A percentile compares a stretch with the other conserved stretches of the same genome.
Conservation (phyloP, 2,329 filamentous ascomycete genomes). For the Stromatinia cepivora region DNA sequence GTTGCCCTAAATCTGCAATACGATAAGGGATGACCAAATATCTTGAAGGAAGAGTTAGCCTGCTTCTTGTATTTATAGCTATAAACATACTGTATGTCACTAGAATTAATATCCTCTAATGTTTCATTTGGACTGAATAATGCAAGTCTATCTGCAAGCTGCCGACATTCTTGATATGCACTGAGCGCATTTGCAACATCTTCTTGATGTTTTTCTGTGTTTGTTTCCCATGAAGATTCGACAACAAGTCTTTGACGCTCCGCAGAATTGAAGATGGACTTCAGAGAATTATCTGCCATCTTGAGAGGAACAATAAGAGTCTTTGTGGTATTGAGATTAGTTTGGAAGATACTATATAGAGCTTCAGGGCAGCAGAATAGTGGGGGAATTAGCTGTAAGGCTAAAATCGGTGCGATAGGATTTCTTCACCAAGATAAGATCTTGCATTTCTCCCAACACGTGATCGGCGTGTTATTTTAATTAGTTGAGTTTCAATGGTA, state of each 20-base stretch:
- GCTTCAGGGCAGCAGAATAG: not conserved
- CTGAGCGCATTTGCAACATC: conserved; percentile 66
- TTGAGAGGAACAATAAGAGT: conserved; percentile 28
- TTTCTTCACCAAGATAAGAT: no score
- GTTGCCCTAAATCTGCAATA: conserved; percentile 76
- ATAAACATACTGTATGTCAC: conserved; percentile 68
- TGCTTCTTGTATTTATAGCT: not conserved
- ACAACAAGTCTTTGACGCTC: conserved; percentile 57
- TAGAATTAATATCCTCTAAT: conserved; percentile 80
- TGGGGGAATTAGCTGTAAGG: not conserved
- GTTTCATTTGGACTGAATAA: conserved; percentile 91
- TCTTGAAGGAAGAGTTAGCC: conserved; percentile 43
- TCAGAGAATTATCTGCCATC: conserved; percentile 50
- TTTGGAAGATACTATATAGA: not conserved
- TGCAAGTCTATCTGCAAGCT: conserved; percentile 67
- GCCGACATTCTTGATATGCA: conserved; percentile 71
- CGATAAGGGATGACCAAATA: conserved; percentile 77
- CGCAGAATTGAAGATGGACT: conserved; percentile 54
- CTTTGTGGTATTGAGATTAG: not conserved
- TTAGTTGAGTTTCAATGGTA: no score
- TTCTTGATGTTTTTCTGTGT: conserved; percentile 64
- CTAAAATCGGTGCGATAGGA: not conserved
- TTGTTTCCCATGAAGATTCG: conserved; percentile 64
- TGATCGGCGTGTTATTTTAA: not conserved
- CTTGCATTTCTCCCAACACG: not conserved